A percentile compares a stretch with the other conserved stretches of the same genome.
phyloP scores from a whole-genome alignment of 768 basidiomycete genomes.

The Termitomyces bulborhizus region DNA sequence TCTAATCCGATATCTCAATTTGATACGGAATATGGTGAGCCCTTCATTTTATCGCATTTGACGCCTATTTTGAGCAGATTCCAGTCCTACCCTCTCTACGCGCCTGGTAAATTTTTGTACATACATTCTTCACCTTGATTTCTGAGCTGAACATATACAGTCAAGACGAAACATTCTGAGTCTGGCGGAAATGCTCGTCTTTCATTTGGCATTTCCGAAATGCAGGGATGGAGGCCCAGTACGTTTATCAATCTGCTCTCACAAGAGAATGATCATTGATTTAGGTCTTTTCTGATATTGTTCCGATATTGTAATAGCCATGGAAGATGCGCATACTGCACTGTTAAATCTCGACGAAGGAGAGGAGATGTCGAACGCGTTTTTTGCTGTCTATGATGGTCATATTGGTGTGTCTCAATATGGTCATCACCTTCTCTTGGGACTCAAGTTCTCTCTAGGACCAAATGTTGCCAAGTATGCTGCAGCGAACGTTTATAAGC shows the following conservation, averaged over 20 bases:
- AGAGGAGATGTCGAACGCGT: conserved; percentile 50
- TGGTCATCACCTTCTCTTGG: neutral
- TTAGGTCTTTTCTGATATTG: neutral
- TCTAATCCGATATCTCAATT: no score
- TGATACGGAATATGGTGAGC: conserved; percentile 22
- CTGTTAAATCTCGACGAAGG: conserved; percentile 62
- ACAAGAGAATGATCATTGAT: neutral
- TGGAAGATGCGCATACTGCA: conserved; percentile 93
- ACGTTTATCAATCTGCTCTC: conserved; percentile 31
- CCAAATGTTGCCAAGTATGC: conserved; percentile 82
- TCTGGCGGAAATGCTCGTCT: conserved; percentile 65
- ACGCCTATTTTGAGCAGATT: conserved; percentile 12
- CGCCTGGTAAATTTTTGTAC: conserved; percentile 50
- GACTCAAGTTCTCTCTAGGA: conserved; percentile 37
- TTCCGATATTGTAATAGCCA: conserved; percentile 46
- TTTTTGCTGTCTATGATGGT: conserved; percentile 98
- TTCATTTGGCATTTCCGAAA: conserved; percentile 80
- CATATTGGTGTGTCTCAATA: conserved; percentile 71
- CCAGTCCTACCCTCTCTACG: conserved; percentile 82
- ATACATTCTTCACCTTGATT: conserved; percentile 3
- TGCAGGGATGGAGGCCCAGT: conserved; percentile 99
- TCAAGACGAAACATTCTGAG: conserved; percentile 78
- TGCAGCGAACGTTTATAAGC: conserved; percentile 76
- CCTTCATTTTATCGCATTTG: conserved; percentile 4
- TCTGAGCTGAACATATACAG: conserved; percentile 31